phyloP scores from a whole-genome alignment of 257 asterid genomes.

The Oldenlandia corymbosa region DNA sequence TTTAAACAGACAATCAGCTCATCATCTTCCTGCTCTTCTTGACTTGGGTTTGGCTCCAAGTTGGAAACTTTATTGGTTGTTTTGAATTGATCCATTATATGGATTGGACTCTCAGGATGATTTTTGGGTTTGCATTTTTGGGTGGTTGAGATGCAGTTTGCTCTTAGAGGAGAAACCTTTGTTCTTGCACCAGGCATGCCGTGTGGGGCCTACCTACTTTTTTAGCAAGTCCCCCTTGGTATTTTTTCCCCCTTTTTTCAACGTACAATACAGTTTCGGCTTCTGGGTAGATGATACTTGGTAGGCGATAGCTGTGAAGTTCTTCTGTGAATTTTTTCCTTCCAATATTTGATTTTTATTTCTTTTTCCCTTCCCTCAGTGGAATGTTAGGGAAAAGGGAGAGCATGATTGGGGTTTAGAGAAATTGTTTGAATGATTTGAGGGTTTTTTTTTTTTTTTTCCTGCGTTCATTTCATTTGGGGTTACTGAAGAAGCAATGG shows the following conservation, averaged over 20 bases:
- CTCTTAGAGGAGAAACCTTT: background rate
- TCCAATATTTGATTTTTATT: background rate
- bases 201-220: background rate
- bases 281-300: background rate
- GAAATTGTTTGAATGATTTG: constrained; percentile 3
- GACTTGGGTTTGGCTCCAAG: background rate
- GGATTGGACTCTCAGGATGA: constrained; percentile 2
- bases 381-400: no score
- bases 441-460: no score
- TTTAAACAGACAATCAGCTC: background rate
- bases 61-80: background rate
- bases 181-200: constrained; percentile 5
- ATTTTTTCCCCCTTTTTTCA: background rate
- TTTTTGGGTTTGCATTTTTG: background rate
- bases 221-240: background rate
- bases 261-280: background rate
- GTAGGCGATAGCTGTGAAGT: background rate
- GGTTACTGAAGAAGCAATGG: constrained; percentile 34
- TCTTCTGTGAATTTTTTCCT: background rate
- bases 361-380: background rate
- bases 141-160: constrained; percentile 24
- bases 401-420: background rate
- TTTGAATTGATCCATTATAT: constrained; percentile 1
- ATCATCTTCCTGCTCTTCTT: background rate
- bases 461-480: no score